A percentile compares a stretch with the other conserved stretches of the same genome.
Conservation (phyloP, 139 green algal genomes). For the Penium margaritaceum region DNA sequence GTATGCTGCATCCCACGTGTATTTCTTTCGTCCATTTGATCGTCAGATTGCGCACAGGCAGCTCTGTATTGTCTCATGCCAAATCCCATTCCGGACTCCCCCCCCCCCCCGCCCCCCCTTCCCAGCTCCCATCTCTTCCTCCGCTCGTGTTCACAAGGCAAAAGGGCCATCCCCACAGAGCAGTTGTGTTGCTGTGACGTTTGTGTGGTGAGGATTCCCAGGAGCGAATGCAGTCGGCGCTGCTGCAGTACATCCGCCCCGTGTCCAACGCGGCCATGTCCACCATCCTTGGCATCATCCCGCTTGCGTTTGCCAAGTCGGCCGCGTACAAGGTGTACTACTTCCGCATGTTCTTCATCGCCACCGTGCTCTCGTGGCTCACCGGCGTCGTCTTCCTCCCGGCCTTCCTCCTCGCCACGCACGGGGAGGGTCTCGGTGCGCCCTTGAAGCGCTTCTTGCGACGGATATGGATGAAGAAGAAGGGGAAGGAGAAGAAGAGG, state of each 20-base stretch:
- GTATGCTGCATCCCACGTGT: too few species aligned
- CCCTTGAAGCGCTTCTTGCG: neutral
- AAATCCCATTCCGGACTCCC: too few species aligned
- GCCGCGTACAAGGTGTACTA: neutral
- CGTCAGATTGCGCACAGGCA: too few species aligned
- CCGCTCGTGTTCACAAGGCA: neutral
- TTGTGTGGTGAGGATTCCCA: too few species aligned
- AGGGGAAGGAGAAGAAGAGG: too few species aligned
- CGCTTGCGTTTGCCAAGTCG: neutral
- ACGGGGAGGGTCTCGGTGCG: neutral
- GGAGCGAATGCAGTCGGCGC: neutral
- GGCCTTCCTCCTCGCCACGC: neutral
- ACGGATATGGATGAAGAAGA: neutral
- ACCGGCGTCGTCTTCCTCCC: neutral
- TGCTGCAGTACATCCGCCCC: slow-evolving; percentile 3
- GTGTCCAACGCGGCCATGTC: neutral
- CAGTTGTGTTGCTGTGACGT: too few species aligned
- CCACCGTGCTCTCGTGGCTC: neutral
- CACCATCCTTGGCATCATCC: neutral
- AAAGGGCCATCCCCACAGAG: too few species aligned
- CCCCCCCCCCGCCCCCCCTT: too few species aligned
- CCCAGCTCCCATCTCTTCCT: neutral
- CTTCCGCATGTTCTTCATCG: neutral
- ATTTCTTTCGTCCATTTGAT: too few species aligned
- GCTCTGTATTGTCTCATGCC: too few species aligned